Percentiles rank a stretch among this genome's conserved stretches.
Conservation (phyloP, 495 filamentous ascomycete species). For the Aspergillus ellipticus region DNA sequence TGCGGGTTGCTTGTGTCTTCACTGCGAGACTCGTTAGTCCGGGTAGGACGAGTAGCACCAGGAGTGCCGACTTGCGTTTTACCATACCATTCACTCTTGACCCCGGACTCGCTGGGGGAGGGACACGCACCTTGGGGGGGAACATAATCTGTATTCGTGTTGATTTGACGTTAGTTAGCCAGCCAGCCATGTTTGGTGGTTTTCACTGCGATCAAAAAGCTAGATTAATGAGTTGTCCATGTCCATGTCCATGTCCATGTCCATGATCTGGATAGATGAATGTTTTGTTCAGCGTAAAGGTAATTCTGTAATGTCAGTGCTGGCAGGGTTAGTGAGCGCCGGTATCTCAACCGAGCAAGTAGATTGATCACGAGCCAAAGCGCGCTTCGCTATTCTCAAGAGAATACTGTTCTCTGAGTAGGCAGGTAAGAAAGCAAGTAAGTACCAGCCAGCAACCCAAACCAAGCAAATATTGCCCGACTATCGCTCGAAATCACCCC, state of each 20-base stretch:
- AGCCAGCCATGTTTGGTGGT: slow-evolving; percentile 7
- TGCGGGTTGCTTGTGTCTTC: slow-evolving; percentile 5
- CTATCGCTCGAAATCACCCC: no score
- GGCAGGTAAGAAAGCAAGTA: no score
- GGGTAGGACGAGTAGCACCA: slow-evolving; percentile 6
- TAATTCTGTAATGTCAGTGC: neutral
- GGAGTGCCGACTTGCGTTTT: slow-evolving; percentile 1
- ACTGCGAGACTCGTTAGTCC: slow-evolving; percentile 11
- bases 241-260: slow-evolving; percentile 9
- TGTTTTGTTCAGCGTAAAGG: neutral
- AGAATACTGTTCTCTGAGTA: no score
- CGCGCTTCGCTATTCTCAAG: no score
- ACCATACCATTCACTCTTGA: neutral
- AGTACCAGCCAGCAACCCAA: no score
- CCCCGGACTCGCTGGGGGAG: slow-evolving; percentile 1
- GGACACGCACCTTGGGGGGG: slow-evolving; percentile 4
- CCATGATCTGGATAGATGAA: neutral
- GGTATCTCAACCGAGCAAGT: neutral
- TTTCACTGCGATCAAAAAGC: slow-evolving; percentile 15
- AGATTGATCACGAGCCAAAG: no score
- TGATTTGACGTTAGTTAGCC: slow-evolving; percentile 17
- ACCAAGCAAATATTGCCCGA: no score
- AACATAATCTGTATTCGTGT: slow-evolving; percentile 10
- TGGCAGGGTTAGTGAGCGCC: neutral
- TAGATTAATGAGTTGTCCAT: slow-evolving; percentile 18